A percentile compares a stretch with the other conserved stretches of the same genome.
Evolutionary conservation across 768 basidiomycete species (phyloP).

Genomic region (Galerina sulciceps): DNA sequence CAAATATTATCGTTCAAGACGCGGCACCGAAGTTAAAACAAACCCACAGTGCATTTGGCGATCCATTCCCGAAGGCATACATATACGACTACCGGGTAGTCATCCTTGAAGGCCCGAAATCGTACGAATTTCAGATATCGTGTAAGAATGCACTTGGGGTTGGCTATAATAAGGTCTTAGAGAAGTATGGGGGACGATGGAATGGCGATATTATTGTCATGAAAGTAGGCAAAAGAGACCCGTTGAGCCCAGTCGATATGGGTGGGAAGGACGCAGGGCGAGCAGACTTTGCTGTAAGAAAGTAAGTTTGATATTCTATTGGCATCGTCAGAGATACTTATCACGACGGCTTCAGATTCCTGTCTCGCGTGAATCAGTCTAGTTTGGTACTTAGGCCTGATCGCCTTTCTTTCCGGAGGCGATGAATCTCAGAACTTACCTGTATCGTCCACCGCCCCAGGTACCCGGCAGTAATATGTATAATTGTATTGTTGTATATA

Average conservation of each 20-base stretch:
- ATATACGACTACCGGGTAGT: conserved; percentile 5
- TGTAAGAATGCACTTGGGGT: conserved; percentile 3
- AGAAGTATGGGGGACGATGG: conserved; percentile 1
- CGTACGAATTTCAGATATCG: conserved; percentile 10
- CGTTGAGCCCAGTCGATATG: conserved; percentile 11
- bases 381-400: neutral
- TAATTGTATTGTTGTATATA: neutral
- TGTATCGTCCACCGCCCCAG: too few species aligned
- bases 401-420: neutral
- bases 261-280: conserved; percentile 9
- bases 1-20: conserved; percentile 8
- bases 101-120: conserved; percentile 4
- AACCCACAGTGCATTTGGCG: conserved; percentile 4
- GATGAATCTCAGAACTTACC: too few species aligned
- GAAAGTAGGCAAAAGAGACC: conserved; percentile 7
- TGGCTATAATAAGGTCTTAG: conserved; percentile 1
- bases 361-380: neutral
- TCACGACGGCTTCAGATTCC: neutral
- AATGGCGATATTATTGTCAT: conserved; percentile 7
- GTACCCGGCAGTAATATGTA: neutral
- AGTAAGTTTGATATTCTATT: too few species aligned
- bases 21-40: conserved; percentile 4
- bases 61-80: neutral
- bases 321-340: neutral
- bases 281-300: conserved; percentile 13